phyloP scores from a whole-genome alignment of 1,139 yeast genomes.

The Suhomyces maxii region DNA sequence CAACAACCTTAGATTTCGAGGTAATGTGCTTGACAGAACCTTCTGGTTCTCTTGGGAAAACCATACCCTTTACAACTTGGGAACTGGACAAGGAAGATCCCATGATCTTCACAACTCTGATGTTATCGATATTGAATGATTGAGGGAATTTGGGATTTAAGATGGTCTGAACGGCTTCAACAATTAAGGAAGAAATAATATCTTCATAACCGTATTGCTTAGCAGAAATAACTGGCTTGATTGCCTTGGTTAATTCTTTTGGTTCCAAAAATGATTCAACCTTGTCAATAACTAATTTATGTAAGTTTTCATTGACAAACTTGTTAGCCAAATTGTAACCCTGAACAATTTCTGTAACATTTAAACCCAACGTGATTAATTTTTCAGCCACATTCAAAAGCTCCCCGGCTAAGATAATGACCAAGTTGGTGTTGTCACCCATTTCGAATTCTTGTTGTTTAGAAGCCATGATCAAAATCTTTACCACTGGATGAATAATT shows the following conservation, averaged over 20 bases:
- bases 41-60: constrained; percentile 95
- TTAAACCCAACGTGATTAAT: constrained; percentile 78
- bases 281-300: constrained; percentile 61
- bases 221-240: constrained; percentile 86
- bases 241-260: constrained; percentile 66
- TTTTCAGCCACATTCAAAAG: constrained; percentile 81
- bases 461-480: constrained; percentile 92
- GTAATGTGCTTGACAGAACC: constrained; percentile 71
- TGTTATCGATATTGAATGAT: constrained; percentile 73
- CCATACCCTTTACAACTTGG: constrained; percentile 93
- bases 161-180: constrained; percentile 80
- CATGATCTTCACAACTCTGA: constrained; percentile 95
- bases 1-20: constrained; percentile 77
- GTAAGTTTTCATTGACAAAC: constrained; percentile 68
- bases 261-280: constrained; percentile 59
- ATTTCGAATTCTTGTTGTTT: constrained; percentile 92
- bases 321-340: constrained; percentile 85
- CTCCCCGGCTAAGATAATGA: constrained; percentile 80
- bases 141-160: constrained; percentile 64
- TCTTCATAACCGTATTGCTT: constrained; percentile 92
- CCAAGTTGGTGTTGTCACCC: constrained; percentile 53
- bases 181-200: constrained; percentile 71
- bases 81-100: constrained; percentile 79
- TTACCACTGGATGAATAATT: constrained; percentile 96
- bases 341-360: constrained; percentile 85